Base-by-base conservation (phyloP, 129 eudicot genomes). In the Deinandra increscens region DNA sequence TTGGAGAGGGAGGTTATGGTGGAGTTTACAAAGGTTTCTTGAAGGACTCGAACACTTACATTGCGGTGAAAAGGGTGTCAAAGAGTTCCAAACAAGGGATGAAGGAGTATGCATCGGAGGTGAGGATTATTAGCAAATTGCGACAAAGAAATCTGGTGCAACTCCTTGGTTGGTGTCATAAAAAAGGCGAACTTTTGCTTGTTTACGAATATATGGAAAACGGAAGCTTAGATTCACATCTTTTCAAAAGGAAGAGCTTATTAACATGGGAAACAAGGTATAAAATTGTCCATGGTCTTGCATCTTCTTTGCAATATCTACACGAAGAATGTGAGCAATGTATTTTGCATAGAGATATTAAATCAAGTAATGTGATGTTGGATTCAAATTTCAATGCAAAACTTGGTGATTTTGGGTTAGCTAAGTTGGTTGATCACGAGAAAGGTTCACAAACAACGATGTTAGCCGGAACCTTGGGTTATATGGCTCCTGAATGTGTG, bases 301-400 rank as follows among this genome's bases (percentile, higher is more conserved):
- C 44, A 2, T 7, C 12, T 39, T 12, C 44, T 39, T 39, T 7
- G 44, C 2, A 7, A 12, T 39, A 39, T 39, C 44, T 39, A 39
- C 44, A 39, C 2, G 44, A 39, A 39, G 44, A 39, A 17, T 49
- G 19, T 79, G 81, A 78, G 69, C 79, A 75, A 71, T 81, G 83
- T 60, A 77, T 84, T 33, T 63, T 81, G 44, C 86, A 81, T 17
- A 62, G 86, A 61, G 86, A 81, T 31, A 75, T 81, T 20, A 85
- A 85, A 46, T 82, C 83, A 0, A 85, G 91, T 73, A 85, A 85
- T 61, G 75, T 84, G 17, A 84, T 84, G 82, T 68, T 84, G 62
- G 90, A 85, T 44, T 75, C 84, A 0, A 75, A 59, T 62, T 85
- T 80, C 49, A 80, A 79, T 10, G 72, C 85, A 11, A 82, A 82